Conservation (phyloP, 1,284 basidiomycete genomes). For the Erythrobasidium hasegawianum region DNA sequence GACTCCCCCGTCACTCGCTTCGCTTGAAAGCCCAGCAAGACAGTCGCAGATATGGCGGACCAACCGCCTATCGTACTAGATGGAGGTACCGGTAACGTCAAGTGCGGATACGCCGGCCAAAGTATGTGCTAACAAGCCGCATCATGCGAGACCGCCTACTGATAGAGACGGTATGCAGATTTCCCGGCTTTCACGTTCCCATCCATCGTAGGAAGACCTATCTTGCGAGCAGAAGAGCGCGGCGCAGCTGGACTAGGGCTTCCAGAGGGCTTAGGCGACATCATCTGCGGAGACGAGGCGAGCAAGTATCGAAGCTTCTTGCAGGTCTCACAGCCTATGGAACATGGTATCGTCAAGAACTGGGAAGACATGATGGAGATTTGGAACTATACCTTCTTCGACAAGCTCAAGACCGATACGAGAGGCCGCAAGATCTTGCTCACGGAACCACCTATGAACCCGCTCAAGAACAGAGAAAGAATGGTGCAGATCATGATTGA, state of each 20-base stretch:
- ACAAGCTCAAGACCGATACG: constrained; percentile 87
- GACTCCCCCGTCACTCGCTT: too few species aligned
- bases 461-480: constrained; percentile 81
- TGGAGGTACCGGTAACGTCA: constrained; percentile 97
- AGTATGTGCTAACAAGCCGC: constrained; percentile 48
- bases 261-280: constrained; percentile 78
- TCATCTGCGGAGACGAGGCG: constrained; percentile 68
- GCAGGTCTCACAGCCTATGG: constrained; percentile 96
- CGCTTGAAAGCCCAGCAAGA: background rate
- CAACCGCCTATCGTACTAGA: constrained; percentile 81
- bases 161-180: constrained; percentile 52
- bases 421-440: constrained; percentile 84
- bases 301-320: constrained; percentile 90
- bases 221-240: constrained; percentile 94
- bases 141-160: background rate
- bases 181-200: constrained; percentile 99
- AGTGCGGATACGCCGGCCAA: constrained; percentile 95
- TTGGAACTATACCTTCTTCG: constrained; percentile 98
- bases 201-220: constrained; percentile 92
- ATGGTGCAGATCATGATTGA: constrained; percentile 99
- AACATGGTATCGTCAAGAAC: constrained; percentile 97
- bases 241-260: constrained; percentile 57
- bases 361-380: constrained; percentile 99
- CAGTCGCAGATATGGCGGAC: constrained; percentile 45
- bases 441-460: constrained; percentile 99